These are phyloP conservation scores for Mallotus repandus DNA, from an alignment of 441 rosid species.

Conservation along the genomic window DNA sequence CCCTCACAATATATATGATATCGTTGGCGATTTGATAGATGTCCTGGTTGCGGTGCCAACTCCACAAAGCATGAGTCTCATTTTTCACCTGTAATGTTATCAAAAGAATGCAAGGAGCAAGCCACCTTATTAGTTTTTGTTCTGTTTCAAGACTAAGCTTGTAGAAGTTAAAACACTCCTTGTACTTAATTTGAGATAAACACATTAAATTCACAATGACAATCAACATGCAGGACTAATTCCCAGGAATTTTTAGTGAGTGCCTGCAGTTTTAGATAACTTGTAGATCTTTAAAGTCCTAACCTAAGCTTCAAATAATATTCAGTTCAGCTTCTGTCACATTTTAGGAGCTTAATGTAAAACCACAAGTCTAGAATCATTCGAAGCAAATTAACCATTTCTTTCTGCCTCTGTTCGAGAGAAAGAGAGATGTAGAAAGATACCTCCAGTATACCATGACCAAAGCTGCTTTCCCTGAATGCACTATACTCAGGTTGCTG, in stretches of 20 bases:
- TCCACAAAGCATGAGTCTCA: slow-evolving; percentile 85
- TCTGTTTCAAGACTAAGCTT: not conserved
- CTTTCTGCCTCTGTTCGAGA: not conserved
- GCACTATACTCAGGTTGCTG: slow-evolving; percentile 86
- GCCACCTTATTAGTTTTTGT: slow-evolving; percentile 14
- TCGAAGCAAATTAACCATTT: not conserved
- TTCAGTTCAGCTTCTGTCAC: no score
- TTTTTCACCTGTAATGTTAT: slow-evolving; percentile 62
- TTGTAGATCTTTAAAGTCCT: no score
- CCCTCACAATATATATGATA: slow-evolving; percentile 62
- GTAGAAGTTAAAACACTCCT: not conserved
- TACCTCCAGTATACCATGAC: slow-evolving; percentile 83
- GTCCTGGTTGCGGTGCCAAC: slow-evolving; percentile 77
- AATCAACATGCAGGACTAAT: not conserved
- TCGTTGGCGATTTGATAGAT: slow-evolving; percentile 42
- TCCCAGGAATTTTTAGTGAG: no score
- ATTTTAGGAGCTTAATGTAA: no score
- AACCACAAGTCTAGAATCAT: no score
- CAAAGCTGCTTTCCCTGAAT: slow-evolving; percentile 86
- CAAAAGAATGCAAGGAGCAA: not conserved
- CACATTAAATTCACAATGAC: not conserved
- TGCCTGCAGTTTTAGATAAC: no score
- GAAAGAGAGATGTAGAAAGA: slow-evolving; percentile 12
- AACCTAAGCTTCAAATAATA: no score
- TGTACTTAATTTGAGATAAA: no score